Base-by-base conservation (phyloP, 2,329 filamentous ascomycete genomes). In the Fusarium penzigii region DNA sequence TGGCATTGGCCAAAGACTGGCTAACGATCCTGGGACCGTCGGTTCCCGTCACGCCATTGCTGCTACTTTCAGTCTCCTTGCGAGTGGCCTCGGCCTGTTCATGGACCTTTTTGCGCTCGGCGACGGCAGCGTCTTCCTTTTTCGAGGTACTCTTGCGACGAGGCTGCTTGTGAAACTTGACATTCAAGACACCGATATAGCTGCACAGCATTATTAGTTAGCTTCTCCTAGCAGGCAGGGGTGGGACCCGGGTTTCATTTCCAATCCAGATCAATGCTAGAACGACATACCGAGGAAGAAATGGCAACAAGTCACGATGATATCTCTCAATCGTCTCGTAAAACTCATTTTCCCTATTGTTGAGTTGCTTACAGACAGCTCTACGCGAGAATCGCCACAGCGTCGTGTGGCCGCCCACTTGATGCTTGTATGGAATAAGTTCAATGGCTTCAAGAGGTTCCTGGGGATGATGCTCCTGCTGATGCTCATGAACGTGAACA, bases 261-360 rank as follows among this genome's bases (percentile, higher is more conserved):
- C 20, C 7, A 25, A 7, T 7, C 20, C 20, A 7, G 20, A 25
- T 25, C 20, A 25, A 25, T 25, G 20, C 20, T 25, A 25, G 20
- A 25, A 44, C 48, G 44, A 68, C 77, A 57, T 76, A 89, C 86
- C 92, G 91, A 59, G 94, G 94, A 58, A 99, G 79, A 69, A 97
- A 99, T 40, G 89, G 85, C 53, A 99, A 77, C 65, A 99, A 80
- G 68, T 96, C 89, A 58, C 92, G 90, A 72, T 99, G 93, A 61
- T 90, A 85, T 65, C 85, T 86, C 76, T 99, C 94, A 65, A 97
- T 90, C 49, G 88, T 94, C 73, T 99, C 94, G 72, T 99, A 99
- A 69, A 99, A 99, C 73, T 96, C 91, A 72, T 99, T 99, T 70
- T 99, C 94, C 66, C 93, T 84, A 70, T 96, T 99, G 72, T 96